phyloP scores from a whole-genome alignment of 805 yeast species.

The Schwanniomyces vanrijiae region DNA sequence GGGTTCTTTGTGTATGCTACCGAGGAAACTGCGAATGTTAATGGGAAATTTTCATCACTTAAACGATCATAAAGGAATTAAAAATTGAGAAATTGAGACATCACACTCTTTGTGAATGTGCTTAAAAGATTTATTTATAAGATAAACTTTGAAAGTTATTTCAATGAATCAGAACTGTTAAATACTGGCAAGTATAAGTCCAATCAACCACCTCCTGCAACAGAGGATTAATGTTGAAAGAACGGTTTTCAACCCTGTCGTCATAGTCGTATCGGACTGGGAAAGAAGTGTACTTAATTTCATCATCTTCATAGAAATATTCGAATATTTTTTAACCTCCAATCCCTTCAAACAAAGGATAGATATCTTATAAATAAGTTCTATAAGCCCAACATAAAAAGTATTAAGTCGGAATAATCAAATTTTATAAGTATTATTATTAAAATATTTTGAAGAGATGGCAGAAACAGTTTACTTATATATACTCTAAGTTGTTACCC shows the following conservation, averaged over 20 bases:
- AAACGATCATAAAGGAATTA: slow-evolving; percentile 11
- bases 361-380: slow-evolving; percentile 8
- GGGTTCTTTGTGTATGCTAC: slow-evolving; percentile 86
- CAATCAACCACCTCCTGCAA: slow-evolving; percentile 40
- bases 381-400: slow-evolving; percentile 22
- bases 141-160: background rate
- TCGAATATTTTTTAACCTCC: background rate
- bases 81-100: background rate
- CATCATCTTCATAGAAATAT: slow-evolving; percentile 35
- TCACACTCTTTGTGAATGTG: slow-evolving; percentile 19
- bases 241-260: slow-evolving; percentile 73
- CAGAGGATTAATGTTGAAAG: slow-evolving; percentile 34
- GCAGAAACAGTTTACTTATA: background rate
- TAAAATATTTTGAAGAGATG: background rate
- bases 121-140: slow-evolving; percentile 22
- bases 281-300: slow-evolving; percentile 75
- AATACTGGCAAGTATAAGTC: slow-evolving; percentile 90
- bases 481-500: background rate
- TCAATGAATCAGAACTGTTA: slow-evolving; percentile 58
- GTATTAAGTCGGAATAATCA: slow-evolving; percentile 3
- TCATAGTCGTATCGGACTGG: slow-evolving; percentile 93
- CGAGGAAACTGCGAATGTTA: slow-evolving; percentile 97
- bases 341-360: background rate
- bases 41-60: slow-evolving; percentile 73
- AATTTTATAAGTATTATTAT: background rate